Conservation (phyloP, 768 basidiomycete genomes). For the Xerocomellus chrysenteron region DNA sequence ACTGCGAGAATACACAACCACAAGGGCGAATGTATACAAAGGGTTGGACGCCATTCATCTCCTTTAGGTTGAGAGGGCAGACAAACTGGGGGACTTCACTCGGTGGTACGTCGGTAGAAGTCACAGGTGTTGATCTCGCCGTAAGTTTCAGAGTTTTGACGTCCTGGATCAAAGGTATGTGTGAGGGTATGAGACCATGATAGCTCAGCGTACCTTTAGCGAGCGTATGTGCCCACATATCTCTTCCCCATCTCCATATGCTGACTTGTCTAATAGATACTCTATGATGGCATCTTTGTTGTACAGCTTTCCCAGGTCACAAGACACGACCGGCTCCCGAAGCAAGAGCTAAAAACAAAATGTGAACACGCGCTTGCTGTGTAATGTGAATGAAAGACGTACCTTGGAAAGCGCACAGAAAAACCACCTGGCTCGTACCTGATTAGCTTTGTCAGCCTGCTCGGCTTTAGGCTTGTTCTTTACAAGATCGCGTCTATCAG, state of each 20-base stretch:
- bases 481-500: slow-evolving; percentile 79
- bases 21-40: slow-evolving; percentile 87
- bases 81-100: slow-evolving; percentile 69
- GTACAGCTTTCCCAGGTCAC: slow-evolving; percentile 90
- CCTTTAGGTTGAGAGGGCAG: slow-evolving; percentile 89
- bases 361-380: neutral
- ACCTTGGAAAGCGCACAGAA: slow-evolving; percentile 97
- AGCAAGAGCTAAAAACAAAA: slow-evolving; percentile 62
- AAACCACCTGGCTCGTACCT: slow-evolving; percentile 84
- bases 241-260: slow-evolving; percentile 87
- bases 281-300: slow-evolving; percentile 95
- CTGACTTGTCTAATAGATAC: slow-evolving; percentile 76
- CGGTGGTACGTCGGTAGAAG: slow-evolving; percentile 35
- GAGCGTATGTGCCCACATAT: slow-evolving; percentile 93
- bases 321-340: slow-evolving; percentile 87
- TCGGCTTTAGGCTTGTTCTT: slow-evolving; percentile 76
- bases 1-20: slow-evolving; percentile 89
- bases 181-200: neutral
- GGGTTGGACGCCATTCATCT: slow-evolving; percentile 89
- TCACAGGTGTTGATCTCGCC: slow-evolving; percentile 54
- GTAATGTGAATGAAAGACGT: slow-evolving; percentile 1
- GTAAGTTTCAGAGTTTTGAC: slow-evolving; percentile 83
- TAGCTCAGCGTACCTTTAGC: slow-evolving; percentile 64
- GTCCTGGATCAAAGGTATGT: slow-evolving; percentile 52
- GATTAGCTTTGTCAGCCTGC: slow-evolving; percentile 88